A percentile compares a stretch with the other conserved stretches of the same genome.
Conservation (phyloP, 202 grass and related monocot species). For the Panicum virgatum region DNA sequence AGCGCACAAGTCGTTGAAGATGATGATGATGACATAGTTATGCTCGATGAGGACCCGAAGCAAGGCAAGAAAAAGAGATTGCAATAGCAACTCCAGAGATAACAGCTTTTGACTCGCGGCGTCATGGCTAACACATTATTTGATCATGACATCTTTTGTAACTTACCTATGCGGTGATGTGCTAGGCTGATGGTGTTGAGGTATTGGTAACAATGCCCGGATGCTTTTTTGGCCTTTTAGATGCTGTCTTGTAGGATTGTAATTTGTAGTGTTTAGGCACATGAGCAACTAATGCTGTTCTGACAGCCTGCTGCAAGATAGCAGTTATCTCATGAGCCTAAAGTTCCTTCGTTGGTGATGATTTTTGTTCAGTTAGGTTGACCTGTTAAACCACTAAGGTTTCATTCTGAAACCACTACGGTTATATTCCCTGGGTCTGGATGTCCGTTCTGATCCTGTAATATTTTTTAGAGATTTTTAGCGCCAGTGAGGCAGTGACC, state of each 20-base stretch:
- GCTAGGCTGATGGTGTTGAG: constrained; percentile 43
- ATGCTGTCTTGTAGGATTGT: constrained; percentile 40
- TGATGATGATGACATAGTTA: constrained; percentile 50
- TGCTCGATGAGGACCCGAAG: constrained; percentile 60
- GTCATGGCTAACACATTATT: constrained; percentile 60
- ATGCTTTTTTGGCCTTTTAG: constrained; percentile 33
- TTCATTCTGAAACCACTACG: background rate
- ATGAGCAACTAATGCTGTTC: constrained; percentile 25
- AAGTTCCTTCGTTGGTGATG: background rate
- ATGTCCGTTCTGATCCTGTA: background rate
- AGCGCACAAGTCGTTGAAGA: constrained; percentile 70
- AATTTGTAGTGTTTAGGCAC: constrained; percentile 51
- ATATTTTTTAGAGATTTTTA: too few species aligned
- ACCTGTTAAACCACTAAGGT: background rate
- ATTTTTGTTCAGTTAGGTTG: background rate
- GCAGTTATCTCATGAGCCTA: constrained; percentile 15
- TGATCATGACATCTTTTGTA: constrained; percentile 40
- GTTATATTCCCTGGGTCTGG: background rate
- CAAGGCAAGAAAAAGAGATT: constrained; percentile 71
- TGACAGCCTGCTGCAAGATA: constrained; percentile 34
- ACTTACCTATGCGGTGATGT: constrained; percentile 20
- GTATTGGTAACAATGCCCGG: background rate
- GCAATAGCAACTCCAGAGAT: constrained; percentile 52
- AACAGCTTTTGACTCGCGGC: constrained; percentile 34
- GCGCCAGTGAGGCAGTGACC: background rate